Evolutionary conservation across 2,329 filamentous ascomycete species (phyloP).

Genomic region (Diplodia corticola): DNA sequence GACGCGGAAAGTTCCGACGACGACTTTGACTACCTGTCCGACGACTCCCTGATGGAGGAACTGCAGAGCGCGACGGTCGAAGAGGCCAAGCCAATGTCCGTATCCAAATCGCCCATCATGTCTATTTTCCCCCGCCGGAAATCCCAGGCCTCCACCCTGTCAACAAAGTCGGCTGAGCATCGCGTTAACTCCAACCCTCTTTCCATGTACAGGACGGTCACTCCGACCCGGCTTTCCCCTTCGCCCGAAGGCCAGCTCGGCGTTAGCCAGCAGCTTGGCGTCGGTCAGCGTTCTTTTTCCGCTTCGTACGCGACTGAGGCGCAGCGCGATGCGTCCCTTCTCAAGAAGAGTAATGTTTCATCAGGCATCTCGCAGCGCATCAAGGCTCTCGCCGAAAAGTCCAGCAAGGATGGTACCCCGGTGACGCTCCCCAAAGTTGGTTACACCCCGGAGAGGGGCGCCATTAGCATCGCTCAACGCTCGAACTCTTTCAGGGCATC

Average conservation of each 20-base stretch:
- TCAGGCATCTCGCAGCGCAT: slow-evolving; percentile 93
- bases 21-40: slow-evolving; percentile 59
- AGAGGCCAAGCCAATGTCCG: slow-evolving; percentile 76
- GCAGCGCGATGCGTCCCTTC: slow-evolving; percentile 37
- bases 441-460: slow-evolving; percentile 31
- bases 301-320: slow-evolving; percentile 29
- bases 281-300: slow-evolving; percentile 26
- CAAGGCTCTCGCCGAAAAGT: slow-evolving; percentile 83
- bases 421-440: slow-evolving; percentile 23
- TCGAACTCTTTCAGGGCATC: slow-evolving; percentile 42
- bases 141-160: slow-evolving; percentile 28
- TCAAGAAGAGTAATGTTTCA: slow-evolving; percentile 79
- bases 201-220: slow-evolving; percentile 25
- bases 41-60: slow-evolving; percentile 83
- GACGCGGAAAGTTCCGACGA: slow-evolving; percentile 23
- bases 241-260: slow-evolving; percentile 32
- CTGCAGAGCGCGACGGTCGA: slow-evolving; percentile 78
- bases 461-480: slow-evolving; percentile 37
- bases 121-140: slow-evolving; percentile 55
- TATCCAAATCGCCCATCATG: slow-evolving; percentile 80
- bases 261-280: slow-evolving; percentile 24
- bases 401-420: slow-evolving; percentile 48
- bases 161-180: slow-evolving; percentile 35
- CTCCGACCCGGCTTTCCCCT: slow-evolving; percentile 31
- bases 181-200: slow-evolving; percentile 22